phyloP scores from a whole-genome alignment of 768 basidiomycete species.

The Agaricus subrufescens region DNA sequence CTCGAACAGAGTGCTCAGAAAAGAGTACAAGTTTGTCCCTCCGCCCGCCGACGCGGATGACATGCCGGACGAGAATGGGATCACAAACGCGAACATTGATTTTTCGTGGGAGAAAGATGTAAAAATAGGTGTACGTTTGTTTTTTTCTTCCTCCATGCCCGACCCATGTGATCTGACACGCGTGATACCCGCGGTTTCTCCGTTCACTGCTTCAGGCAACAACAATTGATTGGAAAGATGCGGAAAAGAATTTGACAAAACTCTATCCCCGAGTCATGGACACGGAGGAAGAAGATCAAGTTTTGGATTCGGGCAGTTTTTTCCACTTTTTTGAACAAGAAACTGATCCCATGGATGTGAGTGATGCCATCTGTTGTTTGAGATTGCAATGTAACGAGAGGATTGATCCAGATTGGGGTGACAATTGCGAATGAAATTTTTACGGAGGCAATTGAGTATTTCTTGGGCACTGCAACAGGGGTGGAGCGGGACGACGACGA shows the following conservation, averaged over 20 bases:
- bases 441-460: constrained; percentile 77
- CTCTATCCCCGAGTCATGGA: constrained; percentile 63
- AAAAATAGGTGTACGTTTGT: constrained; percentile 48
- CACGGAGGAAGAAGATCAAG: constrained; percentile 57
- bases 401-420: constrained; percentile 53
- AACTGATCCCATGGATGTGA: constrained; percentile 64
- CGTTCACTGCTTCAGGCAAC: constrained; percentile 36
- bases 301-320: constrained; percentile 73
- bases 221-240: constrained; percentile 80
- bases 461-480: constrained; percentile 60
- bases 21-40: constrained; percentile 72
- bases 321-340: constrained; percentile 82
- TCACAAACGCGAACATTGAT: constrained; percentile 73
- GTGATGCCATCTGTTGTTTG: constrained; percentile 15
- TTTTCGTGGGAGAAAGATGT: constrained; percentile 81
- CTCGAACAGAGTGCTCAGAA: constrained; percentile 68
- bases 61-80: constrained; percentile 65
- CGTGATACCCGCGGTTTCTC: background rate
- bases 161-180: background rate
- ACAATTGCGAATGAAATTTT: constrained; percentile 75
- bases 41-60: constrained; percentile 50
- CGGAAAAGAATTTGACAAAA: constrained; percentile 73
- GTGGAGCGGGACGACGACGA: constrained; percentile 64
- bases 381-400: too few species aligned
- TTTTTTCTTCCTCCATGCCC: constrained; percentile 1